Conservation (phyloP, 2,329 filamentous ascomycete species). For the Herpotrichia juniperi region DNA sequence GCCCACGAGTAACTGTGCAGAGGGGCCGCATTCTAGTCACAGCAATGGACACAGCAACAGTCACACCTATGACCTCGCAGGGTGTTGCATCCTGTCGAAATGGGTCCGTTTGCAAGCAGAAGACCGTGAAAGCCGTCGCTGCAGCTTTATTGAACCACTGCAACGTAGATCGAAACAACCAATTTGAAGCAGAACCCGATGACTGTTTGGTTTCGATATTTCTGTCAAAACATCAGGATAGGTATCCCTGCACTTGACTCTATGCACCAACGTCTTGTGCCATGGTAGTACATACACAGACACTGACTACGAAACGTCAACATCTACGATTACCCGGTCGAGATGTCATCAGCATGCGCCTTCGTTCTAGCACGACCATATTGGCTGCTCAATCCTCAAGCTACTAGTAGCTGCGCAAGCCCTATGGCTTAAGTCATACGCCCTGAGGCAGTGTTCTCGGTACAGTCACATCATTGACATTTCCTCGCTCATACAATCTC, state of each 20-base stretch:
- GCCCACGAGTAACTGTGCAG: not conserved
- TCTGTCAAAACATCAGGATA: no score
- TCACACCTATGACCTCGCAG: not conserved
- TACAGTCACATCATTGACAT: not conserved
- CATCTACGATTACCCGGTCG: not conserved
- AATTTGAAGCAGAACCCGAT: no score
- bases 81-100: not conserved
- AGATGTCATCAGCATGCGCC: not conserved
- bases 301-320: not conserved
- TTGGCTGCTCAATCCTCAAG: not conserved
- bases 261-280: no score
- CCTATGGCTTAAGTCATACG: not conserved
- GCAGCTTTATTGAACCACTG: not conserved
- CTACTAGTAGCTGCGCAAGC: not conserved
- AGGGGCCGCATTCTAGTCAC: not conserved
- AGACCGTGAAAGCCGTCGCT: not conserved
- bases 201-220: no score
- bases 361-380: no score
- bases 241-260: no score
- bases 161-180: not conserved
- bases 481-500: no score
- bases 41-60: not conserved
- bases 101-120: not conserved
- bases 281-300: no score
- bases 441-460: not conserved